These are phyloP conservation scores for Cucurbita argyrosperma DNA, from an alignment of 306 rosid species.

Conservation along the genomic window DNA sequence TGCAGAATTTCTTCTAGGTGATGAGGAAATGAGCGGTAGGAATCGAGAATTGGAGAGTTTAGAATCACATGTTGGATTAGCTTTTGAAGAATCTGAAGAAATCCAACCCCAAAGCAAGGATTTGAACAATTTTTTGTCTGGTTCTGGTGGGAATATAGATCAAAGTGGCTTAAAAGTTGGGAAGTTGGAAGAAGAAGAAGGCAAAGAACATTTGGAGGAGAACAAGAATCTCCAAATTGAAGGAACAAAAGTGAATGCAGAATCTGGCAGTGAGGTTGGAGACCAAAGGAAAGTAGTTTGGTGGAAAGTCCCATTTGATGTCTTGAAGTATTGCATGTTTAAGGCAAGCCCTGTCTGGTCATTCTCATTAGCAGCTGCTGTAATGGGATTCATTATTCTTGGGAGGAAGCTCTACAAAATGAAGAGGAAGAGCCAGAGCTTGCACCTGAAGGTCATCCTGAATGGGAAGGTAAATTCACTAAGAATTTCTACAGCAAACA, in stretches of 20 bases:
- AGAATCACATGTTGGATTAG: background rate
- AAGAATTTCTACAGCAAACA: background rate
- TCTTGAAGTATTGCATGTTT: constrained; percentile 53
- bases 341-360: constrained; percentile 73
- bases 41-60: constrained; percentile 3
- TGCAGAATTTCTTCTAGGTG: background rate
- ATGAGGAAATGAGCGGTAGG: constrained; percentile 7
- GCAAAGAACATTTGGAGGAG: constrained; percentile 8
- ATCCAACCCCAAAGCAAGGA: constrained; percentile 7
- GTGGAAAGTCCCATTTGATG: constrained; percentile 90
- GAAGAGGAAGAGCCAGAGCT: constrained; percentile 58
- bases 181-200: constrained; percentile 9
- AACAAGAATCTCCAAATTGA: constrained; percentile 8
- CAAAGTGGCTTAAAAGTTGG: constrained; percentile 2
- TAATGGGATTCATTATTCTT: constrained; percentile 53
- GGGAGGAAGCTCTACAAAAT: constrained; percentile 60
- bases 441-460: constrained; percentile 70
- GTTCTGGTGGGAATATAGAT: constrained; percentile 20
- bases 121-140: constrained; percentile 21
- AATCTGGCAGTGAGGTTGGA: constrained; percentile 15
- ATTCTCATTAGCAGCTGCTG: constrained; percentile 64
- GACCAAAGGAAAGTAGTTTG: constrained; percentile 36
- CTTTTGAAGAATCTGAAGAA: constrained; percentile 12
- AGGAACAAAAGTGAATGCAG: constrained; percentile 15
- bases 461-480: constrained; percentile 61